These are phyloP conservation scores for Clarireedia hainanense DNA, from an alignment of 2,329 filamentous ascomycete genomes.

Conservation along the genomic window DNA sequence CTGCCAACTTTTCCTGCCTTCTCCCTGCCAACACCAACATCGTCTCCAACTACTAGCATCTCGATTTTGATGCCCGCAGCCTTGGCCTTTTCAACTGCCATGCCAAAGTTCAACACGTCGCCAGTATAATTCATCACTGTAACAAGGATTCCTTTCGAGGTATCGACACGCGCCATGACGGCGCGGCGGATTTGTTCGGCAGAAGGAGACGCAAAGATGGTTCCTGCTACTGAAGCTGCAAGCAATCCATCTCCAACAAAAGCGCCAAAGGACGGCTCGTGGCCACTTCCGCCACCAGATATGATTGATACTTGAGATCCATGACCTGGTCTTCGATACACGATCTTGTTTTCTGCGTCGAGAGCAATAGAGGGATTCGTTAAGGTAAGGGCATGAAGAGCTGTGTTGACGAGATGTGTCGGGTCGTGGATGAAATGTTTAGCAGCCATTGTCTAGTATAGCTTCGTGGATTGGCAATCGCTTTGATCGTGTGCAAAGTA, in stretches of 20 bases:
- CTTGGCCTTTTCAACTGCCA: constrained; percentile 87
- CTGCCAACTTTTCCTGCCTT: constrained; percentile 88
- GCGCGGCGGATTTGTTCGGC: constrained; percentile 76
- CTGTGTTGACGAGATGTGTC: constrained; percentile 66
- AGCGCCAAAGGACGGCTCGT: constrained; percentile 80
- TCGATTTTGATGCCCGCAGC: constrained; percentile 70
- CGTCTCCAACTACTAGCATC: constrained; percentile 88
- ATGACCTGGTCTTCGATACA: constrained; percentile 60
- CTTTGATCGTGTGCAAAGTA: not conserved
- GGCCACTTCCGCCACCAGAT: constrained; percentile 81
- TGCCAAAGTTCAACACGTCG: constrained; percentile 84
- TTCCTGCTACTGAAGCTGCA: constrained; percentile 74
- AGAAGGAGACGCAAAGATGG: constrained; percentile 75
- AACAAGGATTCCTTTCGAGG: constrained; percentile 70
- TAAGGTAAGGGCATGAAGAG: constrained; percentile 68
- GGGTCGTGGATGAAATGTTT: constrained; percentile 92
- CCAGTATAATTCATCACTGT: constrained; percentile 94
- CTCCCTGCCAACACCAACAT: constrained; percentile 76
- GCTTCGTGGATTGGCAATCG: not conserved
- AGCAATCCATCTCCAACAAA: constrained; percentile 80
- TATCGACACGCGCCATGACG: constrained; percentile 65
- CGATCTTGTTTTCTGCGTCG: constrained; percentile 72
- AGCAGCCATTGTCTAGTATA: constrained; percentile 36
- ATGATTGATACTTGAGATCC: constrained; percentile 69
- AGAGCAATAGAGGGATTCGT: constrained; percentile 80